phyloP scores from a whole-genome alignment of 2,329 filamentous ascomycete species.

The Rhexocercosporidium sp. region DNA sequence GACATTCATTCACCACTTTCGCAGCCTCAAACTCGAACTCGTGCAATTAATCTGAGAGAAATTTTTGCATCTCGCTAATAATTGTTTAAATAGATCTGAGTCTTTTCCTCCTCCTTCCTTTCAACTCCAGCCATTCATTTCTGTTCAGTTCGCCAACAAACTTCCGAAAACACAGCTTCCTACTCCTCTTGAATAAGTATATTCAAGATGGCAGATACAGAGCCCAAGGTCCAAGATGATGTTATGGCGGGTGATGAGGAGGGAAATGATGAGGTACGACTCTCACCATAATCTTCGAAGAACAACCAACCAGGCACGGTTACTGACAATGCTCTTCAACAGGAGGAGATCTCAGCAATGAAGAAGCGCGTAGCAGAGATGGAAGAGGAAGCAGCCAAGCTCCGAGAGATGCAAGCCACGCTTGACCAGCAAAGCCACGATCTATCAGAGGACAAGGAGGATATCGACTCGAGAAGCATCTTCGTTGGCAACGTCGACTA shows the following conservation, averaged over 20 bases:
- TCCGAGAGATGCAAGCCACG: conserved; percentile 84
- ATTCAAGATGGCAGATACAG: conserved; percentile 38
- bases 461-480: conserved; percentile 92
- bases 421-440: conserved; percentile 86
- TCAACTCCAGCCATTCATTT: background rate
- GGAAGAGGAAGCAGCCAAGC: conserved; percentile 86
- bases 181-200: background rate
- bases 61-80: background rate
- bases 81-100: background rate
- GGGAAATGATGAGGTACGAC: conserved; percentile 41
- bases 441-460: conserved; percentile 90
- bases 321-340: conserved; percentile 11
- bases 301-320: background rate
- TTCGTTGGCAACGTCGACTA: conserved; percentile 99
- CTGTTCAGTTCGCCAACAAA: background rate
- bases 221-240: conserved; percentile 37
- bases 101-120: conserved; percentile 1
- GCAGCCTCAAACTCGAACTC: background rate
- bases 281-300: background rate
- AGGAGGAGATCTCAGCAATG: conserved; percentile 87
- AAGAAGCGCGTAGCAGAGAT: conserved; percentile 86
- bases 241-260: conserved; percentile 39
- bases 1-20: background rate
- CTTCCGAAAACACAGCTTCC: conserved; percentile 3
- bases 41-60: background rate